These are phyloP conservation scores for Stagonosporopsis rhizophila DNA, from an alignment of 2,329 filamentous ascomycete genomes.

Conservation along the genomic window DNA sequence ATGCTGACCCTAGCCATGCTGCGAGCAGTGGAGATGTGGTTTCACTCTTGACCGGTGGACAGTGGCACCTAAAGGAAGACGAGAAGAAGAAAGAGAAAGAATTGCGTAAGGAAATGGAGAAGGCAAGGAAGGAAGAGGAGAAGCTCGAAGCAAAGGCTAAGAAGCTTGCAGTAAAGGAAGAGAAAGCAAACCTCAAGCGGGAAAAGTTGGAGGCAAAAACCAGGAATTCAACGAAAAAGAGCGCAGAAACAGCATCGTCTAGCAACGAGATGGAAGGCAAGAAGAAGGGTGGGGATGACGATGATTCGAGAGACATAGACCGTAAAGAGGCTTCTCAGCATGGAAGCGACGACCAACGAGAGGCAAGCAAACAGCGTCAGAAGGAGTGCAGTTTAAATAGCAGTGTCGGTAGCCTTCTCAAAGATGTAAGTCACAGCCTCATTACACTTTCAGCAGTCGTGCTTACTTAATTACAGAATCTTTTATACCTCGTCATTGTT, in stretches of 20 bases:
- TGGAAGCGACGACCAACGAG: not conserved
- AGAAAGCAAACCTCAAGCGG: not conserved
- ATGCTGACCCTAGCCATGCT: slow-evolving; percentile 60
- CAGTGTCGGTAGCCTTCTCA: not conserved
- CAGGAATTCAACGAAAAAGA: not conserved
- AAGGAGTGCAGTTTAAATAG: not conserved
- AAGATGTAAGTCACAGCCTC: not conserved
- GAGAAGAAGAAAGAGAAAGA: not conserved
- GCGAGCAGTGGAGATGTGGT: slow-evolving; percentile 58
- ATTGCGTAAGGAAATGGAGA: not conserved
- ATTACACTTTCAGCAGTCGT: not conserved
- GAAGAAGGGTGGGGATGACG: not conserved
- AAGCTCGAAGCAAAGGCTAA: not conserved
- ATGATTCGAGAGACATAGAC: not conserved
- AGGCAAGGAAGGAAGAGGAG: not conserved
- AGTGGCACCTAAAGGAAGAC: not conserved
- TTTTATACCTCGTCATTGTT: slow-evolving; percentile 7
- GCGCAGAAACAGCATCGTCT: not conserved
- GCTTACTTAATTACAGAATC: not conserved
- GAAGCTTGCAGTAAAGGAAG: not conserved
- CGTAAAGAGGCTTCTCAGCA: not conserved
- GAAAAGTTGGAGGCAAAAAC: not conserved
- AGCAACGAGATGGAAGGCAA: not conserved
- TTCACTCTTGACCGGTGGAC: slow-evolving; percentile 53
- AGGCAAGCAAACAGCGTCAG: not conserved